Evolutionary conservation across 495 filamentous ascomycete species (phyloP), one percentile per base, ranked within the genome.

Genomic region (Rostrohypoxylon terebratum): DNA sequence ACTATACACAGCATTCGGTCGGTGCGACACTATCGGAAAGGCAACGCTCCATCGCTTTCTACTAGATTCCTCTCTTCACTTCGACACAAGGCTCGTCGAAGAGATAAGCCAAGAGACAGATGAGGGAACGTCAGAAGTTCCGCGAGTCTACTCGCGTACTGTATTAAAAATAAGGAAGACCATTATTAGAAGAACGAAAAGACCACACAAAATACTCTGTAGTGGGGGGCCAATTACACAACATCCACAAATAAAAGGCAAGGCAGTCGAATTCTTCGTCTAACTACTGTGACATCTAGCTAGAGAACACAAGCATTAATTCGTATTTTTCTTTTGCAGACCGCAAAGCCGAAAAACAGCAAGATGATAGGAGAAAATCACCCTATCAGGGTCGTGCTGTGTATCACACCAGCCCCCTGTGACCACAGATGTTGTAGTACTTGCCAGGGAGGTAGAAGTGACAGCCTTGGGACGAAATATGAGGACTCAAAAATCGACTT

Each of bases 21-120:
- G 31, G 71, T 73, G 61, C 45, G 45, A 73, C 71, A 16, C 40
- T 57, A 1, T 62, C 70, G 70, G 70, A 18, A 61, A 61, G 60
- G 50, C 38, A 44, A 68, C 16, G 18, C 38, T 25, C 38, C 18
- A 23, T n/a, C 1, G 18, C 44, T 47, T 23, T 23, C 34, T 34
- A 9, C 21, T 53, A 16, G n/a, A 23, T 11, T 23, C 18, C 34
- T 25, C 28, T 3, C 25, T 25, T 62, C 33, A 8, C 0, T 45
- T 38, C 34, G n/a, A 20, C 31, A 33, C 18, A 51, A 60, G 54
- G 36, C 34, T n/a, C 21, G 23, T 36, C 34, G 23, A 59, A 28
- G 51, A 16, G 20, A 50, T 31, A 16, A 4, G 28, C 13, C 28
- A 10, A 9, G 44, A 51, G 11, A 51, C 44, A 20, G 13, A 20